These are phyloP conservation scores for Strobilomyces confusus DNA, from an alignment of 768 basidiomycete genomes.

Conservation along the genomic window DNA sequence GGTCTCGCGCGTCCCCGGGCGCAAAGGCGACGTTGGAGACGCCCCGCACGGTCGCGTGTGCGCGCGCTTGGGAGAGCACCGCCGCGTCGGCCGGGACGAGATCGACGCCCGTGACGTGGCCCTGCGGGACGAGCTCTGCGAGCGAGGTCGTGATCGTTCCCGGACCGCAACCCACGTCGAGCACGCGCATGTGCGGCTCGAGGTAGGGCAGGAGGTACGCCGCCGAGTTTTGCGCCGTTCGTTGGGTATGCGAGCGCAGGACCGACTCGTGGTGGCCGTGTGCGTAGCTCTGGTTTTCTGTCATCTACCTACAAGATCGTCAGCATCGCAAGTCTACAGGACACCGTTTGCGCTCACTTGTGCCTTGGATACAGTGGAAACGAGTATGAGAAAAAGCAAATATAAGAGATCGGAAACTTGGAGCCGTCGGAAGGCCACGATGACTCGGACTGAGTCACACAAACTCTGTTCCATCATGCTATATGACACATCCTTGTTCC, in stretches of 20 bases:
- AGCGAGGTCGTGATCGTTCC: constrained; percentile 47
- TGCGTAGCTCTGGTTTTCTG: constrained; percentile 11
- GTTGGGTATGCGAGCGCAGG: constrained; percentile 32
- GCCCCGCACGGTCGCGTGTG: constrained; percentile 24
- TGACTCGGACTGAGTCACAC: no score
- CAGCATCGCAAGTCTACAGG: no score
- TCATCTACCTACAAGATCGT: background rate
- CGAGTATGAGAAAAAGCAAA: no score
- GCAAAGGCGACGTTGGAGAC: constrained; percentile 38
- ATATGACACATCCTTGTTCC: no score
- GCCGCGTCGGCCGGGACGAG: constrained; percentile 16
- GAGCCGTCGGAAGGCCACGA: no score
- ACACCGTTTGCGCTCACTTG: no score
- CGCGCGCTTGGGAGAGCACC: constrained; percentile 35
- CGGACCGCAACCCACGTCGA: constrained; percentile 52
- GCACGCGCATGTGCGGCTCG: constrained; percentile 37
- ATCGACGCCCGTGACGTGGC: constrained; percentile 44
- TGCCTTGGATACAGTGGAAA: no score
- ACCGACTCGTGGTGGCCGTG: constrained; percentile 33
- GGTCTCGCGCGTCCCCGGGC: constrained; percentile 35
- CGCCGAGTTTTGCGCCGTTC: constrained; percentile 37
- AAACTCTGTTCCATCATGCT: no score
- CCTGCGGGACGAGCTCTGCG: constrained; percentile 37
- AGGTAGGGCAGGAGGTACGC: constrained; percentile 37
- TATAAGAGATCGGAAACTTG: no score